Conservation (phyloP, 179 eudicot species). For the Beta lomatogona region DNA sequence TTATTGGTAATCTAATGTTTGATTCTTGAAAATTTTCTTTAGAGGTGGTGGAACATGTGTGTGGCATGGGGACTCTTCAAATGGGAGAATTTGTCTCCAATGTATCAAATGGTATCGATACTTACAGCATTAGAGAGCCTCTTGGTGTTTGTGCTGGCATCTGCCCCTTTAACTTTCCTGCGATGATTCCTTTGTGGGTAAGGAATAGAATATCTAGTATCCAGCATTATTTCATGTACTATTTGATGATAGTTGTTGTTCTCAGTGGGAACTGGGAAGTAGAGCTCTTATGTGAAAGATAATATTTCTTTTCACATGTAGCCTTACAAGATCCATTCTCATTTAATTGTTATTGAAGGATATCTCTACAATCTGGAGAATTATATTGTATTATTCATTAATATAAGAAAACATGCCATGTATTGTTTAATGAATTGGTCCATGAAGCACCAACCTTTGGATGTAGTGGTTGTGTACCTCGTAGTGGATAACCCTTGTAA, state of each 20-base stretch:
- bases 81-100: conserved; percentile 94
- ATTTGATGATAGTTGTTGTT: neutral
- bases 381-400: neutral
- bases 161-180: conserved; percentile 91
- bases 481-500: neutral
- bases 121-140: conserved; percentile 89
- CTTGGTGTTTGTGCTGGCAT: conserved; percentile 99
- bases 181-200: conserved; percentile 95
- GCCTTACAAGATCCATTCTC: neutral
- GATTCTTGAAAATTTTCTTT: conserved; percentile 4
- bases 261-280: neutral
- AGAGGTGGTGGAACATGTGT: conserved; percentile 98
- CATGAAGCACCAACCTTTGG: neutral
- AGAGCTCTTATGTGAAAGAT: neutral
- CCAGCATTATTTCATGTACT: neutral
- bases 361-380: neutral
- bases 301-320: neutral
- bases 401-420: neutral
- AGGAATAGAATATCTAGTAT: conserved; percentile 41
- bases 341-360: neutral
- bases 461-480: neutral
- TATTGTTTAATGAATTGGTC: neutral
- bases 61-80: conserved; percentile 91
- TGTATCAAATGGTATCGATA: conserved; percentile 82
- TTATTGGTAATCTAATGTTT: conserved; percentile 7